Base-by-base conservation (phyloP, 352 stramenopile species). In the Phytophthora quininea region DNA sequence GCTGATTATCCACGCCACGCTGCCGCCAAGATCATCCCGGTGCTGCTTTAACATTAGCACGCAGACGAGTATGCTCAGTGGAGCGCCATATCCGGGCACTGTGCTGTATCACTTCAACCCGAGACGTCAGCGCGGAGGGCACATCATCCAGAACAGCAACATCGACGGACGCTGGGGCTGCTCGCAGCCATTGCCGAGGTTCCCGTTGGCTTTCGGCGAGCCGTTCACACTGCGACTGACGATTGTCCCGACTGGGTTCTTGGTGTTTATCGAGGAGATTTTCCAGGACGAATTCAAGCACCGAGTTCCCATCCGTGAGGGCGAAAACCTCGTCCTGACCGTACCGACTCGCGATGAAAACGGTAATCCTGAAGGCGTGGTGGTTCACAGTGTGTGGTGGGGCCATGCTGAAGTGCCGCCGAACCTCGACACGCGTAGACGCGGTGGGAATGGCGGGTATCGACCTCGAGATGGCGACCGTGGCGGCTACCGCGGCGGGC, bases 241-340 rank as follows among this genome's bases (percentile, higher is more conserved):
- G 50, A 71, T 93, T 53, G 79, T 88, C 3, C 65, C 82, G 8
- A 88, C 65, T n/a, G 87, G 87, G 5, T 92, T 93, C 50, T 64
- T 91, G 27, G 82, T 95, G 27, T 91, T 92, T 31, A 64, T 95
- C 27, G 85, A 95, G 58, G 85, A 95, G 60, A 76, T 95, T 31
- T 92, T 91, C 54, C 82, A 91, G 48, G 84, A 93, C 62, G 85
- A 93, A 56, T 95, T 93, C 62, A 89, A 89, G 60, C 87, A 95
- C 64, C 84, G 84, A 30, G 86, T 95, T 37, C 87, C 87, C n/a
- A 90, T 95, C 15, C 85, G 82, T 46, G 87, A 95, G 61, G 87
- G 87, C 30, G 84, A 95, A 56, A 90, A 95, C 52, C 75, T 95
- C 1, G 80, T 93, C 33, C 66, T 95, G 6, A 90, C 84, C 9